Evolutionary conservation across 306 rosid genomes (phyloP), one percentile per base, ranked within the genome.

Genomic region (Acacia confusa): DNA sequence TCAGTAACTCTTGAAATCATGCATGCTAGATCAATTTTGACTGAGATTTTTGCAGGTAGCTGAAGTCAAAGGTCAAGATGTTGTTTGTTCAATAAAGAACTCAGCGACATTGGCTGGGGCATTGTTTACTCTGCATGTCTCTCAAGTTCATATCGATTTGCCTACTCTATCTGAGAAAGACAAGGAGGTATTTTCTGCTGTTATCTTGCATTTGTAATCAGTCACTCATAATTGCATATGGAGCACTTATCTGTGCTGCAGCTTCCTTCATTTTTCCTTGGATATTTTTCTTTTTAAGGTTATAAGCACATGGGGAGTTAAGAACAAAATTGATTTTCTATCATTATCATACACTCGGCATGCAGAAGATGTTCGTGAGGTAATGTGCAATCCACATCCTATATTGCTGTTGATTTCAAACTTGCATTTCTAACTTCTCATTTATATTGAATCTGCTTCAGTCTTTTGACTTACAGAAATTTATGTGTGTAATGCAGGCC

Each of bases 71-170:
- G 98, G 90, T 30, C 86, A 82, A 50, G 97, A 96, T 36, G 97
- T 96, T 8, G 82, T 96, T 87, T 93, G 99, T 87, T 79, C 86
- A 0, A 77, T 90, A 48, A 96, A 96, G 86, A 96, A 96, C 78
- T 88, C 98, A 8, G 99, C 99, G 69, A 96, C 97, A 40, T 84
- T 96, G 89, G 83, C 98, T 34, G 99, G 99, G n/a, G 79, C 99
- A 38, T 86, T 96, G 88, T 93, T 96, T 90, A 96, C 99, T 81
- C 80, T 96, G 88, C 99, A 96, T 72, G 96, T 87, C 38, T 96
- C 97, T 82, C 98, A 93, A 89, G 70, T 92, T 84, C 99, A 65
- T 74, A 92, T 96, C 48, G 92, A 92, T 40, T 61, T 96, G 87
- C 99, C 99, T 47, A 96, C 99, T 70, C 94, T 96, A 77, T 63